phyloP scores from a whole-genome alignment of 2,329 filamentous ascomycete species.

The Fusarium duplospermum region DNA sequence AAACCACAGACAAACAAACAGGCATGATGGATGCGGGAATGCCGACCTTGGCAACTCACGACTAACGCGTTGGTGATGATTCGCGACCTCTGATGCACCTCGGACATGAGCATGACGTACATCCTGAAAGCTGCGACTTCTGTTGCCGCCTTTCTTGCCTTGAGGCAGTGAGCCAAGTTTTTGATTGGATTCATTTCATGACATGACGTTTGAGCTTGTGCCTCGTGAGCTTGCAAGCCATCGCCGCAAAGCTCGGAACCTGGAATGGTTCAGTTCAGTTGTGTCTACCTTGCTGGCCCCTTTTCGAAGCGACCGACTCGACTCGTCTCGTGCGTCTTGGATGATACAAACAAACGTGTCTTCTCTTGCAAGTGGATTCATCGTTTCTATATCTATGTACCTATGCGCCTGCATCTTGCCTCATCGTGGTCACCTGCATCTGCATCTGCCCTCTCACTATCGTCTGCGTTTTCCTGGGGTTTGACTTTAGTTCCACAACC shows the following conservation, averaged over 20 bases:
- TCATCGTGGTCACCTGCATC: conserved; percentile 2
- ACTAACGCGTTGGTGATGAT: conserved; percentile 45
- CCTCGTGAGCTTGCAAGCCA: conserved; percentile 4
- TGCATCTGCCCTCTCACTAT: conserved; percentile 7
- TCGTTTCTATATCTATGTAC: conserved; percentile 36
- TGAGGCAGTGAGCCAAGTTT: conserved; percentile 31
- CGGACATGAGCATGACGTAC: conserved; percentile 41
- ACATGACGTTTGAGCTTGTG: conserved; percentile 17
- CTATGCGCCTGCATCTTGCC: conserved; percentile 6
- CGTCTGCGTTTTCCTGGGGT: conserved; percentile 15
- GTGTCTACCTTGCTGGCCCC: conserved; percentile 18
- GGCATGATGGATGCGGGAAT: conserved; percentile 26
- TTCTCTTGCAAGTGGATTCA: conserved; percentile 34
- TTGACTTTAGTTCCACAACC: conserved; percentile 21
- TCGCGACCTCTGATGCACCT: conserved; percentile 42
- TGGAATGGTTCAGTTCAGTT: conserved; percentile 19
- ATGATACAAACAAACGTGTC: conserved; percentile 36
- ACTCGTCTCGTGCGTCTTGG: conserved; percentile 32
- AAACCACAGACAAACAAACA: conserved; percentile 12
- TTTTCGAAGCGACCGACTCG: conserved; percentile 2
- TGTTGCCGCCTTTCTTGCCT: conserved; percentile 9
- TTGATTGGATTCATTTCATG: conserved; percentile 35
- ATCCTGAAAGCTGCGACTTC: conserved; percentile 37
- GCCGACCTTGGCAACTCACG: conserved; percentile 35
- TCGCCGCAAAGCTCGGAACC: conserved; percentile 1